phyloP scores from a whole-genome alignment of 164 flowering plant species.

The Platanus orientalis region DNA sequence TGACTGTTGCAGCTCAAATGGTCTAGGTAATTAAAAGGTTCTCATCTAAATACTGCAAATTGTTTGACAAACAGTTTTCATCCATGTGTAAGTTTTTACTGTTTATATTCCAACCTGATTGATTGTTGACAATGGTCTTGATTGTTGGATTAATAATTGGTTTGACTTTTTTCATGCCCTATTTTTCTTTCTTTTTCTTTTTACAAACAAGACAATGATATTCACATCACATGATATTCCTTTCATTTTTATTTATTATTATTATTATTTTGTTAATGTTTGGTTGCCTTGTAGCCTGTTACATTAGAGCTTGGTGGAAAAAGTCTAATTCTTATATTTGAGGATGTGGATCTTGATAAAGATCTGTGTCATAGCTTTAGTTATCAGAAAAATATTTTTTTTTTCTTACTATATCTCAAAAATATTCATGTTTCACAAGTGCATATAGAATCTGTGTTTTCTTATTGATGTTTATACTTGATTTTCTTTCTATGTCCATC shows the following conservation, averaged over 20 bases:
- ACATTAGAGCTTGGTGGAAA: slow-evolving; percentile 97
- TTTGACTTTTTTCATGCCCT: no score
- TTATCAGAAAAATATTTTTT: background rate
- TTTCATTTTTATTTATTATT: background rate
- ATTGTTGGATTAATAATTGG: no score
- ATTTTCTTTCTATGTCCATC: no score
- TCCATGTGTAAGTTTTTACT: no score
- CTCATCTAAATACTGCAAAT: background rate
- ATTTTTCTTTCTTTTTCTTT: no score
- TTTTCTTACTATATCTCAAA: no score
- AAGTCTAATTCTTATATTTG: slow-evolving; percentile 92
- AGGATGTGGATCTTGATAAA: slow-evolving; percentile 88
- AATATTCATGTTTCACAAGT: no score
- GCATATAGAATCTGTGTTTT: background rate
- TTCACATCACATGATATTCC: no score
- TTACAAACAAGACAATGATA: no score
- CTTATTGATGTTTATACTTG: background rate
- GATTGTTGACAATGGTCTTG: no score
- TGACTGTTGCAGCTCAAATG: slow-evolving; percentile 83
- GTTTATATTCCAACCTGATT: no score
- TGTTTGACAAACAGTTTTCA: no score
- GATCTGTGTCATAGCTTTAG: slow-evolving; percentile 40
- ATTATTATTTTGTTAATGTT: background rate
- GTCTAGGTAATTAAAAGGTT: slow-evolving; percentile 56
- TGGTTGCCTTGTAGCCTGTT: slow-evolving; percentile 63